A percentile compares a stretch with the other conserved stretches of the same genome.
These are phyloP conservation scores for Kwoniella mangroviensis DNA, from an alignment of 768 basidiomycete genomes.

Conservation along the genomic window DNA sequence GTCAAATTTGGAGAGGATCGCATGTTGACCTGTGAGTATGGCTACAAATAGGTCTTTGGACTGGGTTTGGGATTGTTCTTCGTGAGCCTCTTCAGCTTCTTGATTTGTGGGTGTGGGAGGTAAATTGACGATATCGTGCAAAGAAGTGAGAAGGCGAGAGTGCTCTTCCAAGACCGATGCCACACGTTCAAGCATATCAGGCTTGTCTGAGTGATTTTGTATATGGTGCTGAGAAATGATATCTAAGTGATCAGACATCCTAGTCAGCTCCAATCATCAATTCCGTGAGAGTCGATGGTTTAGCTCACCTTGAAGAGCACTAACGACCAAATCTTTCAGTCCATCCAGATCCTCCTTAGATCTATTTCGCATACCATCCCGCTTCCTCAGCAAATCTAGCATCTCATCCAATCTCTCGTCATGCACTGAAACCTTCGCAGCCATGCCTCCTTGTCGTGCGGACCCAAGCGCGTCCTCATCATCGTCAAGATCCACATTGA, in stretches of 20 bases:
- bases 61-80: background rate
- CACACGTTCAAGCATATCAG: background rate
- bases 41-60: slow-evolving; percentile 19
- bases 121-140: background rate
- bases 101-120: background rate
- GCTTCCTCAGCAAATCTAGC: background rate
- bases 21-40: slow-evolving; percentile 27
- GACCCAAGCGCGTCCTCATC: background rate
- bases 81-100: background rate
- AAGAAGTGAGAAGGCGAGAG: slow-evolving; percentile 9
- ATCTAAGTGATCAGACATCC: background rate
- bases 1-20: slow-evolving; percentile 22
- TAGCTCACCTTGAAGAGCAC: slow-evolving; percentile 2
- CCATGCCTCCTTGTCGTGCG: background rate
- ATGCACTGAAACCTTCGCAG: background rate
- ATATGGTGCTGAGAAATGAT: background rate
- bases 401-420: slow-evolving; percentile 3
- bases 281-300: too few species aligned
- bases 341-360: background rate
- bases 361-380: background rate
- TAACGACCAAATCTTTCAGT: background rate
- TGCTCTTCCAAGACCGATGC: slow-evolving; percentile 19
- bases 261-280: too few species aligned
- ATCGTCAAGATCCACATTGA: slow-evolving; percentile 13
- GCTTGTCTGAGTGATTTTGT: background rate